Conservation (phyloP, 2,329 filamentous ascomycete genomes). For the Thyridium curvatum region DNA sequence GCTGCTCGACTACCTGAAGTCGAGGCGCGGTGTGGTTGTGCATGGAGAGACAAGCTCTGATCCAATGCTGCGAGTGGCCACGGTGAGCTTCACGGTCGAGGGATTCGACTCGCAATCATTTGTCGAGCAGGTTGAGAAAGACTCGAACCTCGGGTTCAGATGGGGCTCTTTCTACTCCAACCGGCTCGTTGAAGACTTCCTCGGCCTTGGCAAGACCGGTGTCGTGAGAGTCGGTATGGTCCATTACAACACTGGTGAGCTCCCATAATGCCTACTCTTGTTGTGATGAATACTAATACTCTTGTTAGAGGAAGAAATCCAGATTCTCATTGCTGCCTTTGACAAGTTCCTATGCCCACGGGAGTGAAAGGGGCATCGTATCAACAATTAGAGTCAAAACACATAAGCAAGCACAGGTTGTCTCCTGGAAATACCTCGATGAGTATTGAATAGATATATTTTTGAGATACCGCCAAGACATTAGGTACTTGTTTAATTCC, state of each 20-base stretch:
- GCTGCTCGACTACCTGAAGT: conserved; percentile 49
- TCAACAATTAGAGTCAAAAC: too few relatives aligned
- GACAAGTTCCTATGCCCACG: too few relatives aligned
- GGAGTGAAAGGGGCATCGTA: too few relatives aligned
- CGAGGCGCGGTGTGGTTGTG: conserved; percentile 43
- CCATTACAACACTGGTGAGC: conserved; percentile 59
- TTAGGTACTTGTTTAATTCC: too few relatives aligned
- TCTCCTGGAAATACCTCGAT: too few relatives aligned
- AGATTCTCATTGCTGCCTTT: too few relatives aligned
- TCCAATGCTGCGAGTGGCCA: conserved; percentile 47
- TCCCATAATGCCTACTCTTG: too few relatives aligned
- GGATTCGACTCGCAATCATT: conserved; percentile 42
- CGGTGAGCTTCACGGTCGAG: conserved; percentile 55
- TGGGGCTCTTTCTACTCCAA: conserved; percentile 60
- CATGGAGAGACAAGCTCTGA: conserved; percentile 46
- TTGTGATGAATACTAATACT: too few relatives aligned
- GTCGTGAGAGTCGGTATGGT: conserved; percentile 60
- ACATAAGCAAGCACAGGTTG: too few relatives aligned
- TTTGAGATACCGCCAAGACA: too few relatives aligned
- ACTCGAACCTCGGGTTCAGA: conserved; percentile 49
- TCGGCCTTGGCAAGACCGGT: conserved; percentile 50
- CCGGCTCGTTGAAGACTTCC: conserved; percentile 47
- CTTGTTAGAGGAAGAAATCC: too few relatives aligned
- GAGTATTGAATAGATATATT: too few relatives aligned
- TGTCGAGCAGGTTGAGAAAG: conserved; percentile 50